Evolutionary conservation across 148 eudicot species (phyloP).

Genomic region (Diospyros lotus): DNA sequence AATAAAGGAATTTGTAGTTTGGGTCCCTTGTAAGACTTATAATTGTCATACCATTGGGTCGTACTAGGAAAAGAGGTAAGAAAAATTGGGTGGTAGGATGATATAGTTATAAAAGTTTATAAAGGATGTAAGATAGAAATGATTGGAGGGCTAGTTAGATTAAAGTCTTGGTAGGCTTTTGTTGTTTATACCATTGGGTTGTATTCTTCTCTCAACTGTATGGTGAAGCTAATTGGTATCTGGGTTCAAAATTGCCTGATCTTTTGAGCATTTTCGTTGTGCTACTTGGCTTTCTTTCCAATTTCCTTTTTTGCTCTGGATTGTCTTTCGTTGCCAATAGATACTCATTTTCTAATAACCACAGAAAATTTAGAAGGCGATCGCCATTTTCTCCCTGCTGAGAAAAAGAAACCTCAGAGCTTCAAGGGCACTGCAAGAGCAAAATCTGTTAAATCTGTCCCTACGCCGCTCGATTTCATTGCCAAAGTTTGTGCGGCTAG

Average conservation of each 20-base stretch:
- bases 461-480: constrained; percentile 61
- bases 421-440: constrained; percentile 19
- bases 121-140: too few relatives aligned
- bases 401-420: constrained; percentile 32
- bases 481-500: constrained; percentile 28
- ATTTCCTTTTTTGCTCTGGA: neutral
- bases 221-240: neutral
- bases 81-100: neutral
- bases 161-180: neutral
- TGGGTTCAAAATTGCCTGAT: neutral
- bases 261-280: neutral
- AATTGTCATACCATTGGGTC: neutral
- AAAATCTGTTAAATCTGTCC: constrained; percentile 17
- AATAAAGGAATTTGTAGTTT: neutral
- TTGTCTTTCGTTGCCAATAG: too few relatives aligned
- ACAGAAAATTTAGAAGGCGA: constrained; percentile 24
- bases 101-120: too few relatives aligned
- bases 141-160: too few relatives aligned
- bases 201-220: too few relatives aligned
- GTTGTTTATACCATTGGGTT: neutral
- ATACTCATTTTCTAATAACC: neutral
- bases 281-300: neutral
- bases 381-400: constrained; percentile 20
- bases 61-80: neutral
- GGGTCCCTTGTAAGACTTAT: neutral